phyloP scores from a whole-genome alignment of 345 rosid species.

The Angophora floribunda region DNA sequence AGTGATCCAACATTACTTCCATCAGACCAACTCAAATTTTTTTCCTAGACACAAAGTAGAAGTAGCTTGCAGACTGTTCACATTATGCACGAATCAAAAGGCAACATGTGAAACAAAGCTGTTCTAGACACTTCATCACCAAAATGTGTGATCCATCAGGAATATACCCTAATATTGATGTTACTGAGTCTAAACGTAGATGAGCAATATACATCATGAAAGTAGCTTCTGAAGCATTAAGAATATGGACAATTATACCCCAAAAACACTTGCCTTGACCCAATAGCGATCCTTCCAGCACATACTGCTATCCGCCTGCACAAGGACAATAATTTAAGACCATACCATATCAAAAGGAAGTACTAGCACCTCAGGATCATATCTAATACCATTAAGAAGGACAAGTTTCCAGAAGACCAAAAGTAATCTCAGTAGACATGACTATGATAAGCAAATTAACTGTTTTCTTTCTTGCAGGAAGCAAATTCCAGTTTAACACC shows the following conservation, averaged over 20 bases:
- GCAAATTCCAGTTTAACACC: neutral
- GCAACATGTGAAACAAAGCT: neutral
- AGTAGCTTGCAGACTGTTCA: neutral
- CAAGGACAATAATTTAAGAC: neutral
- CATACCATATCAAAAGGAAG: neutral
- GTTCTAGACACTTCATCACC: neutral
- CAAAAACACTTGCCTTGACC: slow-evolving; percentile 76
- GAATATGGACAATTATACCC: neutral
- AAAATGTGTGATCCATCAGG: neutral
- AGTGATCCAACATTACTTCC: neutral
- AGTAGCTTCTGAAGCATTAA: neutral
- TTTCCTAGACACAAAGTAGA: neutral
- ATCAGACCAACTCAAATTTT: neutral
- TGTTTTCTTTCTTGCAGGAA: neutral
- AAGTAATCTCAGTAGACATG: neutral
- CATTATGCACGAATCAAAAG: neutral
- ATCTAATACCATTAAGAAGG: neutral
- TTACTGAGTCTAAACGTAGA: neutral
- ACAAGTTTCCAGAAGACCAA: neutral
- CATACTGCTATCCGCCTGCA: slow-evolving; percentile 66
- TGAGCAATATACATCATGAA: neutral
- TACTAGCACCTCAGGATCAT: neutral
- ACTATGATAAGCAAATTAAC: neutral
- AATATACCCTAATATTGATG: neutral
- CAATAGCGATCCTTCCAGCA: slow-evolving; percentile 79